Evolutionary conservation across 768 basidiomycete genomes (phyloP).

Genomic region (Trametes elegans): DNA sequence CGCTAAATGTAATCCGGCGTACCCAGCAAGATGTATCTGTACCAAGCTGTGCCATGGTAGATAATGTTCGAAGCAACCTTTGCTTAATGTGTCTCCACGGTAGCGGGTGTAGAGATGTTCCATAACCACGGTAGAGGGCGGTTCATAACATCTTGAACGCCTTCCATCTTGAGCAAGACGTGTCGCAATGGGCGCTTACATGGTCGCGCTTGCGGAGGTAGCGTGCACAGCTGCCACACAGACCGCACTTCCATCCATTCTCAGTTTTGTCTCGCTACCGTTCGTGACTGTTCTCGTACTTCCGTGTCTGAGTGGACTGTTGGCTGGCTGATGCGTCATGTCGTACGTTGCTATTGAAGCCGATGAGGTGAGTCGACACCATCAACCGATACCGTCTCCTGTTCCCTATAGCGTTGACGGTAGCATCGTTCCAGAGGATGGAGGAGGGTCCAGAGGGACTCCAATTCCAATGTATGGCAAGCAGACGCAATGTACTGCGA

Average conservation of each 20-base stretch:
- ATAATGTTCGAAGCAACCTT: too few species aligned
- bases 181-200: slow-evolving; percentile 4
- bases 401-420: slow-evolving; percentile 17
- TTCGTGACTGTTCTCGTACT: neutral
- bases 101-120: neutral
- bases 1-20: too few species aligned
- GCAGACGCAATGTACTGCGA: neutral
- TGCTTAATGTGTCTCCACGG: too few species aligned
- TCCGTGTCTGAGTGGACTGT: neutral
- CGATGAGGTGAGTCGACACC: slow-evolving; percentile 25
- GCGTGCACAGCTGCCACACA: neutral
- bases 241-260: neutral
- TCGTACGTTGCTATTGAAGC: slow-evolving; percentile 32
- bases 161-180: slow-evolving; percentile 3
- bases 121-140: neutral
- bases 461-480: slow-evolving; percentile 29
- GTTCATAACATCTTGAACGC: neutral
- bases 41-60: too few species aligned
- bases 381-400: neutral
- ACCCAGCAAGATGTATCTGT: too few species aligned
- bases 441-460: slow-evolving; percentile 32
- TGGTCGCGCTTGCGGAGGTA: neutral
- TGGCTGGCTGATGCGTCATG: slow-evolving; percentile 13
- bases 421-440: slow-evolving; percentile 27
- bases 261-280: too few species aligned